Evolutionary conservation across 805 yeast species (phyloP), one percentile per base, ranked within the genome.

Genomic region (Sungouiella blattae): DNA sequence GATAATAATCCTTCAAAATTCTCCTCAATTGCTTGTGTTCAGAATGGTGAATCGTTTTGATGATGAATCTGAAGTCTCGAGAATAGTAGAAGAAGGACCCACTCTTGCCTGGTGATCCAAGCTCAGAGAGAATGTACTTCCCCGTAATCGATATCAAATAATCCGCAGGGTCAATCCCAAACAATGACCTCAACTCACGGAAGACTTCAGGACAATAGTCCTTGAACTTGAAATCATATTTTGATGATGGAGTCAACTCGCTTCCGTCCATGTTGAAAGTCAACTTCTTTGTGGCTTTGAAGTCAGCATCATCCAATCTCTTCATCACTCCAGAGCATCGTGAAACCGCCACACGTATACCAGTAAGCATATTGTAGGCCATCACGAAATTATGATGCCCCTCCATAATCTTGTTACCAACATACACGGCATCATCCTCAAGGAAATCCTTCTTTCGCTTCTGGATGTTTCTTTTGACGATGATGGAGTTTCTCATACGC

Each of bases 331-430:
- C 94, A 0, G 96, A 86, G 50, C 95, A 83, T 39, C 96, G 69
- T 3, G 96, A 87, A 0, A 93, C 98, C 0, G 97, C 89, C 6
- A 88, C 95, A 38, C 98, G 73, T 30, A 93, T 93, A 2, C 99
- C 98, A 0, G 98, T 89, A 39, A 94, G 73, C 97, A 93, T 91
- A 58, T 91, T 88, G 60, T 93, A 94, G 1, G 97, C 98, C 70
- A 91, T 80, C 18, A 88, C 86, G 52, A 83, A 93, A 58, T 89
- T 93, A 33, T 79, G 87, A 55, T 93, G 98, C 28, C 96, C 97
- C 60, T 93, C 98, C 43, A 83, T 75, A 26, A 87, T 89, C 47
- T 81, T 81, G 44, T 85, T 83, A 3, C 95, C 95, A 9, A 85
- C 80, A 28, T 81, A 58, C 4, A 81, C 89, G 30, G 58, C 55